Evolutionary conservation across 176 grass and related monocot species (phyloP), one percentile per base, ranked within the genome.

Genomic region (Juncus effusus): DNA sequence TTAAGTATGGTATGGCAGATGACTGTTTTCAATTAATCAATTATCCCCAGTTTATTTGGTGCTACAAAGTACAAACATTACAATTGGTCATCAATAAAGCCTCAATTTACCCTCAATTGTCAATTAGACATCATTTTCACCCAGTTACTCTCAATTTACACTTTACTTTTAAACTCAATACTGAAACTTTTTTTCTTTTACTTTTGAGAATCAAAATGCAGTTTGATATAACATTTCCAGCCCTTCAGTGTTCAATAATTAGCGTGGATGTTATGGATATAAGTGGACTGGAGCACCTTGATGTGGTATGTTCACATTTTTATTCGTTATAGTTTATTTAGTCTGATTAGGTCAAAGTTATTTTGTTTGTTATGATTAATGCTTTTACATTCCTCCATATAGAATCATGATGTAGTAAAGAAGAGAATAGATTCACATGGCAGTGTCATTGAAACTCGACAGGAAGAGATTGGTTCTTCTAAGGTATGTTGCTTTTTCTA

Each of bases 361-460:
- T 64, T 7, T 53, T 64, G 13, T 61, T 51, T 63, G 15, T 13
- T 57, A 36, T 13, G n/a, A 67, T 40, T 5, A 15, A 12, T 53
- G 47, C 16, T 60, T 74, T 68, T 57, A 72, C 36, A 68, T 82
- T 28, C 12, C 67, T 50, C 72, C 84, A 13, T 71, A 68, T 79
- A 97, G 94, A 93, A 83, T 19, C 94, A 97, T 76, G 94, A 97
- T 69, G 66, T 97, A 73, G 82, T 89, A 78, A 97, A 97, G 83
- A 87, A 86, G 53, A 63, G 94, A 61, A 86, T 93, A 65, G 88
- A 97, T 84, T 75, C 78, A 51, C 83, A 89, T 60, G 88, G 85
- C 16, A 97, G 89, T 65, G 72, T 92, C 59, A 97, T 97, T 72
- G 75, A 87, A 51, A 80, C 83, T 70, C 84, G 55, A 73, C 94